Conservation (phyloP, 495 filamentous ascomycete species). For the Jackrogersella minutella region DNA sequence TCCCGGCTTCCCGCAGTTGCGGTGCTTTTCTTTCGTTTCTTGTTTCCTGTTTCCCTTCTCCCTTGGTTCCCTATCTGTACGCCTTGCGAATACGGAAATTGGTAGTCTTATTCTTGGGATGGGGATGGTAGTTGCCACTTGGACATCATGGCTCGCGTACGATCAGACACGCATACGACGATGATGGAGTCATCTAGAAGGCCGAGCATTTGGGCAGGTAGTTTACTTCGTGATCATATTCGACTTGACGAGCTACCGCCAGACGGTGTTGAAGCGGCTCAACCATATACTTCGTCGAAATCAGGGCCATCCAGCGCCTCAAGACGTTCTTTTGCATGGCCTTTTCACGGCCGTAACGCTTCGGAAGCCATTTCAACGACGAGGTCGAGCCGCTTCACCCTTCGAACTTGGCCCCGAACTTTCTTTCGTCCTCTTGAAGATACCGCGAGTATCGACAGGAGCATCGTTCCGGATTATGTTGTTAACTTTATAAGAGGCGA, state of each 20-base stretch:
- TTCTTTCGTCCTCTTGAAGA: constrained; percentile 42
- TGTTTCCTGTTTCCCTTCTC: constrained; percentile 33
- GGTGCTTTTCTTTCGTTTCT: constrained; percentile 38
- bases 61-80: constrained; percentile 15
- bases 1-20: constrained; percentile 35
- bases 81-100: constrained; percentile 26
- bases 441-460: constrained; percentile 45
- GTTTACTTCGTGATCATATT: constrained; percentile 38
- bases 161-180: constrained; percentile 36
- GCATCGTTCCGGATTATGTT: constrained; percentile 56
- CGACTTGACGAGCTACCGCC: constrained; percentile 31
- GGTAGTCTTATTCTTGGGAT: constrained; percentile 20
- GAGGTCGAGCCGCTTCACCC: constrained; percentile 42
- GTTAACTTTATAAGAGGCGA: constrained; percentile 56
- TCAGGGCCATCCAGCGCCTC: constrained; percentile 33
- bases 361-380: constrained; percentile 40
- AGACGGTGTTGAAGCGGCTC: constrained; percentile 21
- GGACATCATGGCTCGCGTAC: constrained; percentile 31
- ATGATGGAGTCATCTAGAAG: constrained; percentile 27
- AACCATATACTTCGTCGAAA: constrained; percentile 27
- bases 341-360: constrained; percentile 39
- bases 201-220: constrained; percentile 38
- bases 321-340: constrained; percentile 42
- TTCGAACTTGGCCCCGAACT: constrained; percentile 44
- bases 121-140: constrained; percentile 17